Evolutionary conservation across 306 rosid genomes (phyloP), one percentile per base, ranked within the genome.

Genomic region (Quercus parvula): DNA sequence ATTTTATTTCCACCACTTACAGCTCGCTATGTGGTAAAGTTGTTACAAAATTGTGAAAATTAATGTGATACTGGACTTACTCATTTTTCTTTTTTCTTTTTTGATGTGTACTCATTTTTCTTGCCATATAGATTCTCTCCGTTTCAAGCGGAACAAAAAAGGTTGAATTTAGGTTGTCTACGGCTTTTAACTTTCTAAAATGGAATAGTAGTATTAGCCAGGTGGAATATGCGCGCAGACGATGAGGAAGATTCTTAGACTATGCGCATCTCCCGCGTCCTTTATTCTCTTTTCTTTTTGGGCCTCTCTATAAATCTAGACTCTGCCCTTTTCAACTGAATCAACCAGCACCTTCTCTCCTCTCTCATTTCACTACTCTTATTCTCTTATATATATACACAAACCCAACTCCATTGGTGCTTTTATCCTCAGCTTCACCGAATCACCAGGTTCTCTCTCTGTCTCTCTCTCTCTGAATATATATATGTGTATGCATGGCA

Each of bases 221-320:
- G 18, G 2, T 54, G 46, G 96, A 91, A 91, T 91, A 89, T 91
- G 81, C 94, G 86, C 75, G 1, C 52, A 22, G 57, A 0, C 20
- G 18, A 17, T 17, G 49, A 27, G 55, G 89, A 88, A 88, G 84
- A 92, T 92, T 90, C 97, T 75, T 58, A 56, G 46, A 10, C 56
- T 76, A 73, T 62, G 44, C 86, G 94, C 87, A 87, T 90, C 94
- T 88, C 81, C 85, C 77, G 13, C 74, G 51, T 73, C 35, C 55
- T 54, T 2, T 74, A 81, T 84, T 86, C 90, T 74, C 76, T 83
- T 76, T 78, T 56, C 17, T 18, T 5, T 17, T 62, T 56, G 63
- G 20, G 3, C 64, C 44, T 24, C 5, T 33, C 5, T 77, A 70
- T 30, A 3, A 22, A 73, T 15, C 14, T n/a, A 41, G 66, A 38